Base-by-base conservation (phyloP, 257 asterid genomes). In the Gentiana dahurica region DNA sequence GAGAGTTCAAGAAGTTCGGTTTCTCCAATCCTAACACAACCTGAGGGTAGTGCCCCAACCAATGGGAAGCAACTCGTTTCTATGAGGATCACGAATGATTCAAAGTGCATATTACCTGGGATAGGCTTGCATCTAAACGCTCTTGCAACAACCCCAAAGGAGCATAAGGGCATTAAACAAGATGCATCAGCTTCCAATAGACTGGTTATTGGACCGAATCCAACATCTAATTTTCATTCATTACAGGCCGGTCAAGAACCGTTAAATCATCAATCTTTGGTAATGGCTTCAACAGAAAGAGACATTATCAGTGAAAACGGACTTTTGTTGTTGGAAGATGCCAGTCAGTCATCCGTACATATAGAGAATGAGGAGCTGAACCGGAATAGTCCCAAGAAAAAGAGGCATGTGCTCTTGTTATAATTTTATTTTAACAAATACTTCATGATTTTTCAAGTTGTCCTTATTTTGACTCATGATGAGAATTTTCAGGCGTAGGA, bases 91-190 rank as follows among this genome's bases (percentile, higher is more conserved):
- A 69, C 54, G 36, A 77, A 59, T 53, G 82, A 73, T 65, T 62
- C 84, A 4, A 76, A 75, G 34, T 49, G 82, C 59, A 59, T 73
- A 54, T 62, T 92, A 60, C 95, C 97, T 41, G 89, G 94, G 59
- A 84, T 92, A 55, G 99, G 99, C 54, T 79, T 92, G 83, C 99
- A 92, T 72, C 73, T 92, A 47, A 92, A 92, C 75, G 79, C 97
- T 56, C 77, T 88, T 12, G 94, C 97, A 35, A 51, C 94, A 34
- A 69, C 90, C 35, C 74, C 98, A 36, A 83, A 80, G 72, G 88
- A 81, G 59, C 73, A 50, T 58, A 81, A 74, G 64, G 70, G 67
- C 13, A 75, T 64, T 59, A 77, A 71, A 62, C 74, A 68, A 46
- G 92, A 76, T 71, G 61, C 82, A 50, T 78, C 75, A 57, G 67